phyloP scores from a whole-genome alignment of 2,329 filamentous ascomycete genomes.

The Cladosporium halotolerans region DNA sequence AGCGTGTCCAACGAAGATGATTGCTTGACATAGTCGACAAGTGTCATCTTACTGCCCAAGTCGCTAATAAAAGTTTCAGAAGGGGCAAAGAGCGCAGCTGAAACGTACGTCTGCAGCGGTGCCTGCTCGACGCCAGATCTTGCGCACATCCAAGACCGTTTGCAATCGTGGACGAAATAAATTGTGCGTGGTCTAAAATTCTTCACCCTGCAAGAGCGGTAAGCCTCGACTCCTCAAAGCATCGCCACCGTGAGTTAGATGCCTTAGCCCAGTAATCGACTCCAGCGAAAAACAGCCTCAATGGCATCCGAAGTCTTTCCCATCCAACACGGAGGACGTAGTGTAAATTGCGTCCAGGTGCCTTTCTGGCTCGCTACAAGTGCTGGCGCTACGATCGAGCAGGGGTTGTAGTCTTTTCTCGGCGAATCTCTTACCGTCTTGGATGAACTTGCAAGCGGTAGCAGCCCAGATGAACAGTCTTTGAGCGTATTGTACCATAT shows the following conservation, averaged over 20 bases:
- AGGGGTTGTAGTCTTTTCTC: background rate
- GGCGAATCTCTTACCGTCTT: background rate
- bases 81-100: background rate
- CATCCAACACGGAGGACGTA: background rate
- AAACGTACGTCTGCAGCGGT: background rate
- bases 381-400: background rate
- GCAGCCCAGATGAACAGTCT: background rate
- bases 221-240: background rate
- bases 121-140: background rate
- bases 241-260: background rate
- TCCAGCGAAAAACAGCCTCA: background rate
- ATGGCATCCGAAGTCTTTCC: background rate
- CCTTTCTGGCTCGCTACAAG: background rate
- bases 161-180: background rate
- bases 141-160: background rate
- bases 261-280: background rate
- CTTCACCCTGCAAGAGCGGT: background rate
- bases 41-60: background rate
- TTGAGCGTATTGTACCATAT: background rate
- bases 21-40: background rate
- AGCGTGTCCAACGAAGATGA: background rate
- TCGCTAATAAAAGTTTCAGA: background rate
- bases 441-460: background rate
- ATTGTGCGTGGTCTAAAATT: background rate
- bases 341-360: background rate